Evolutionary conservation across 805 yeast genomes (phyloP), one percentile per base, ranked within the genome.

Genomic region (Wickerhamomyces xylosicus): DNA sequence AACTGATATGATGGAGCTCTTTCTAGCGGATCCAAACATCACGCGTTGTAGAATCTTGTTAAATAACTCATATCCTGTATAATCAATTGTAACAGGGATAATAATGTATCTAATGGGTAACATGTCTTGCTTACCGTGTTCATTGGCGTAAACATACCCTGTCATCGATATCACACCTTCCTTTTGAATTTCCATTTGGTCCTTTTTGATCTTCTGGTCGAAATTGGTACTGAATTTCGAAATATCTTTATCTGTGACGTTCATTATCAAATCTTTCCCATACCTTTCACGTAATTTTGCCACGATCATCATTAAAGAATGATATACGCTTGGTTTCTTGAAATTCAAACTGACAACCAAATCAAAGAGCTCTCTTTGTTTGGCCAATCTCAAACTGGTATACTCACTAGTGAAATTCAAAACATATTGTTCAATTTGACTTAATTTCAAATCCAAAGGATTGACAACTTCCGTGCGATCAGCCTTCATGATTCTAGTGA

Each of bases 121-220:
- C 62, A 44, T 72, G 76, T 52, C 72, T 83, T 1, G 84, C 83
- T 42, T 67, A 59, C 3, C 77, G 77, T 44, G 76, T 78, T 95
- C 95, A 85, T 58, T 85, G 95, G 52, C 85, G 86, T 50, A 64
- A 69, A 56, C 79, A 75, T 40, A 77, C 79, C 3, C 86, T 73
- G 17, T 86, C 76, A 56, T 83, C 85, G 40, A 80, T 85, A 57
- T 85, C 85, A 37, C 74, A 72, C 34, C 74, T 66, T 25, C 29
- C 14, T 25, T 25, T 13, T 25, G 8, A 11, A 13, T 89, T 89
- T 36, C 75, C 76, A 25, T 77, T 74, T 36, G 76, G 68, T 7
- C 90, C 13, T n/a, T 7, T 25, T 25, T 25, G 29, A 25, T 25
- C 29, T 25, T 25, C 5, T 25, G 9, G 13, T 25, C 90, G 35